Evolutionary conservation across 345 rosid genomes (phyloP).

Genomic region (Angophora floribunda): DNA sequence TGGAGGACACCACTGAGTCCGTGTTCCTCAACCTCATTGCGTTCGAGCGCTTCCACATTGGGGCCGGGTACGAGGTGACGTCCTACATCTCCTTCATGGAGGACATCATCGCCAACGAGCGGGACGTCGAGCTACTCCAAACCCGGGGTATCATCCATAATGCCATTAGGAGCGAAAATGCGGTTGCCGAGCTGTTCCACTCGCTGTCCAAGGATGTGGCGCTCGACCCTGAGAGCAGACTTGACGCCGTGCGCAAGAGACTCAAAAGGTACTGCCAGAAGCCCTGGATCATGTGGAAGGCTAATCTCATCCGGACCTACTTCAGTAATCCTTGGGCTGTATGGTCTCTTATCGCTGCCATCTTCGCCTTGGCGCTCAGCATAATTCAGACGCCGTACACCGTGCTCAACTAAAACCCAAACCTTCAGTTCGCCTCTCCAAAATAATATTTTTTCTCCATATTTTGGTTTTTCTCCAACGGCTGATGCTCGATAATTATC

Average conservation of each 20-base stretch:
- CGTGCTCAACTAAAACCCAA: neutral
- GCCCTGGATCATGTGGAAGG: conserved; percentile 33
- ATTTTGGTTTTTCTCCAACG: neutral
- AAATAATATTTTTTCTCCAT: neutral
- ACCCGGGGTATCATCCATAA: conserved; percentile 28
- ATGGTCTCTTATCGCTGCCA: conserved; percentile 12
- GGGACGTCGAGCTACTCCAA: conserved; percentile 30
- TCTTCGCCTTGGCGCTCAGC: conserved; percentile 33
- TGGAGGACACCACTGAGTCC: neutral
- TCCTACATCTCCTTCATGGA: conserved; percentile 33
- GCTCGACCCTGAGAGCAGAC: conserved; percentile 17
- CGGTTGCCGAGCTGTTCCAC: conserved; percentile 26
- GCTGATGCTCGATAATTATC: neutral
- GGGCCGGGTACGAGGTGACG: conserved; percentile 22
- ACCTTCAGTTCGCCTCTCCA: neutral
- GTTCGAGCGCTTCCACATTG: conserved; percentile 6
- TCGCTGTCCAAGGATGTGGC: conserved; percentile 21
- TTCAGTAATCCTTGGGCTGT: conserved; percentile 41
- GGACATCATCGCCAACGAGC: conserved; percentile 18
- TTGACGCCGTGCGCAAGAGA: conserved; percentile 7
- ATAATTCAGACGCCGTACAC: conserved; percentile 4
- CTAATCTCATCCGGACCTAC: conserved; percentile 32
- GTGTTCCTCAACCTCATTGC: neutral
- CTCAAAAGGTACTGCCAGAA: conserved; percentile 18
- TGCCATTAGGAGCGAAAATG: conserved; percentile 32